Percentiles rank a stretch among this genome's conserved stretches.
These are phyloP conservation scores for Ceratorhiza oryzae-sativae DNA, from an alignment of 1,284 basidiomycete species.

Conservation along the genomic window DNA sequence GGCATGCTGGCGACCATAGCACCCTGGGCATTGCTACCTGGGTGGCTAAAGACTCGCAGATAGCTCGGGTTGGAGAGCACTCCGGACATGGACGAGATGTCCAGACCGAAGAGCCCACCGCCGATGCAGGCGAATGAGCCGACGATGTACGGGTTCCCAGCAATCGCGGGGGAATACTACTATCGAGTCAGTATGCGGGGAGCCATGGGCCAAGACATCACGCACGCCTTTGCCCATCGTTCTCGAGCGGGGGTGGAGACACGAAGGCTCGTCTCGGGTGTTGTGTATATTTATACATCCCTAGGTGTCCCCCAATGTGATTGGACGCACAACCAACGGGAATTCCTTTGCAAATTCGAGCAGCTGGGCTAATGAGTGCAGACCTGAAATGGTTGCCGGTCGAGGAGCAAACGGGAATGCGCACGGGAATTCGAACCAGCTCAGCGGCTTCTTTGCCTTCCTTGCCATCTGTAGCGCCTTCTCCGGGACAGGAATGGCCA, in stretches of 20 bases:
- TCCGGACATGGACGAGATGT: conserved; percentile 84
- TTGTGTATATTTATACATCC: not conserved
- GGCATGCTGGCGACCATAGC: conserved; percentile 77
- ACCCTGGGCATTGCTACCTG: conserved; percentile 63
- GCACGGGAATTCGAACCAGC: not conserved
- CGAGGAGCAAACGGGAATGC: not conserved
- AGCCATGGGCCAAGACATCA: not conserved
- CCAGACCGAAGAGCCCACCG: conserved; percentile 77
- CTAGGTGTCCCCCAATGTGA: not conserved
- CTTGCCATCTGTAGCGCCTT: not conserved
- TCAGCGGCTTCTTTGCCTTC: conserved; percentile 5
- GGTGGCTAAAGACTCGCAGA: conserved; percentile 42
- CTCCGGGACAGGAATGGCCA: not conserved
- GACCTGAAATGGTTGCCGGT: not conserved
- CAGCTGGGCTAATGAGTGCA: not conserved
- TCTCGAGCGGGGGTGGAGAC: conserved; percentile 1
- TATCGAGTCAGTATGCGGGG: conserved; percentile 10
- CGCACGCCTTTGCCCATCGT: conserved; percentile 29
- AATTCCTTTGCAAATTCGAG: conserved; percentile 18
- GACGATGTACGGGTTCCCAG: conserved; percentile 43
- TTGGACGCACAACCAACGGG: not conserved
- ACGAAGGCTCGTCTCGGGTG: not conserved
- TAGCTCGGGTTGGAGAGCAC: conserved; percentile 58
- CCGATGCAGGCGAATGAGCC: conserved; percentile 83
- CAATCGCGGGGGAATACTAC: conserved; percentile 30